Conservation (phyloP, 2,329 filamentous ascomycete species). For the Aspergillus tubingensis region DNA sequence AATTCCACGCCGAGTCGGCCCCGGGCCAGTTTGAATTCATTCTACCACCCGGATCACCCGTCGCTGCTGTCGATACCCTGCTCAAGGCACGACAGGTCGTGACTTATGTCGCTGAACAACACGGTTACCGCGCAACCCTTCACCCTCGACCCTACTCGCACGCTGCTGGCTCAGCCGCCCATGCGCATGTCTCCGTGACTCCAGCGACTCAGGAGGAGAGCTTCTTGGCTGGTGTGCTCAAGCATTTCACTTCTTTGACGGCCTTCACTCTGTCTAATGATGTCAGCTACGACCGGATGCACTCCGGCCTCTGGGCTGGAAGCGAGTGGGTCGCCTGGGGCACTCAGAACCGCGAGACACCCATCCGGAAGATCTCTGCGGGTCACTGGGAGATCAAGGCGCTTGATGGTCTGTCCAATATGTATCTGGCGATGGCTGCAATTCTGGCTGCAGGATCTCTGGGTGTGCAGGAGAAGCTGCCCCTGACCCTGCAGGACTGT, state of each 20-base stretch:
- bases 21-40: conserved; percentile 78
- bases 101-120: conserved; percentile 61
- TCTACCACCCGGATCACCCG: conserved; percentile 62
- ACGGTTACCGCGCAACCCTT: conserved; percentile 68
- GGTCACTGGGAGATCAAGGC: conserved; percentile 78
- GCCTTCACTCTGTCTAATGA: conserved; percentile 69
- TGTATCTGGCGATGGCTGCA: conserved; percentile 68
- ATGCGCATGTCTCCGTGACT: conserved; percentile 65
- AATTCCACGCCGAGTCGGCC: conserved; percentile 73
- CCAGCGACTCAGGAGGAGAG: conserved; percentile 51
- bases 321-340: conserved; percentile 79
- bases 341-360: conserved; percentile 75
- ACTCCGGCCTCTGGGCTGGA: conserved; percentile 74
- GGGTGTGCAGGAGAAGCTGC: conserved; percentile 49
- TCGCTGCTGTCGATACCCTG: conserved; percentile 71
- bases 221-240: conserved; percentile 73
- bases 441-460: conserved; percentile 61
- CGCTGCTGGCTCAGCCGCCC: conserved; percentile 66
- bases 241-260: conserved; percentile 65
- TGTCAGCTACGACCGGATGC: conserved; percentile 68
- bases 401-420: conserved; percentile 77
- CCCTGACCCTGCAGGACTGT: conserved; percentile 37
- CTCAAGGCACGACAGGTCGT: conserved; percentile 72
- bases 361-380: conserved; percentile 65
- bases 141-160: conserved; percentile 65